Evolutionary conservation across 2,329 filamentous ascomycete species (phyloP), one percentile per base, ranked within the genome.

Genomic region (Neonectria punicea): DNA sequence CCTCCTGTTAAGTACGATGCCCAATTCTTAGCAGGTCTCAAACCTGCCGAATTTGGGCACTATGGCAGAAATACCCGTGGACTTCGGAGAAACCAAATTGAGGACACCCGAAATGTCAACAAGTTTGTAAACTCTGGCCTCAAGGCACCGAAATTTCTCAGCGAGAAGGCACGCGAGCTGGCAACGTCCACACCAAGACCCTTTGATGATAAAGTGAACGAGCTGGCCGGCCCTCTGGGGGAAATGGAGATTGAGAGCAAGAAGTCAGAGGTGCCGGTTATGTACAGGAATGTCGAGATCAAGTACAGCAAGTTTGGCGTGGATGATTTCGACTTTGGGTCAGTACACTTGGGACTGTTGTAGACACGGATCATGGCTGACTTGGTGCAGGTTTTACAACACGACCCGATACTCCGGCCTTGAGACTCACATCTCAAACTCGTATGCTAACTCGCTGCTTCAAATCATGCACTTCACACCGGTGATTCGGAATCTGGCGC

Each of bases 301-400:
- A 98, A 98, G 78, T 99, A 98, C 83, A 98, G 95, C 84, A 97
- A 94, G 77, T 99, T 98, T 79, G 96, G 96, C 20, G 94, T 99
- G n/a, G 95, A 98, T 74, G 97, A 99, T 79, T 99, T 99, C 78
- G 96, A 99, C 79, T 99, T 99, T 80, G 92, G 92, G 90, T 93
- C 11, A 44, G 30, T 20, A n/a, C 28, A 63, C 67, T 53, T 11
- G 13, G 16, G 18, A 20, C 11, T 51, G 63, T 58, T 34, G 22
- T 8, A 32, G 1, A 32, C 13, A 54, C 20, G 7, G 14, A n/a
- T 30, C 1, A 22, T 53, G n/a, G 46, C 74, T 77, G 28, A 76
- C 62, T 18, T 22, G 9, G 14, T 13, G 4, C 69, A 93, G 93
- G 62, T 98, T 93, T 78, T 99, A 97, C 84, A 99, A 99, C 80